Percentiles rank a stretch among this genome's conserved stretches.
Conservation (phyloP, 2,329 filamentous ascomycete species). For the Clarireedia hainanense region DNA sequence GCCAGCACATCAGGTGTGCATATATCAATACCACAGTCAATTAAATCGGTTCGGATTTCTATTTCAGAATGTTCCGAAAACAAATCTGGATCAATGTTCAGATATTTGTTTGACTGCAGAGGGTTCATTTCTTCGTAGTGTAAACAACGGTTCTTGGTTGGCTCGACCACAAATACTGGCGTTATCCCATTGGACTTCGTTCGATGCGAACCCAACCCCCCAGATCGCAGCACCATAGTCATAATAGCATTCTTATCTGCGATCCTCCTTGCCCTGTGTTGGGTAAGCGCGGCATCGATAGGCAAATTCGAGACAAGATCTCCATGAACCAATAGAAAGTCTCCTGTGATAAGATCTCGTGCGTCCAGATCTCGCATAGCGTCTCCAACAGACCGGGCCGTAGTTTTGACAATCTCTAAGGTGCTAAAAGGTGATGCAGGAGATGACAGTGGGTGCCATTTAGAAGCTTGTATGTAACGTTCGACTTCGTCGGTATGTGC, state of each 20-base stretch:
- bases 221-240: constrained; percentile 85
- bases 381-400: constrained; percentile 82
- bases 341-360: constrained; percentile 74
- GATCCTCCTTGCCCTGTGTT: constrained; percentile 71
- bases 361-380: constrained; percentile 90
- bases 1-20: constrained; percentile 93
- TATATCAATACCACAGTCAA: constrained; percentile 94
- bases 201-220: constrained; percentile 59
- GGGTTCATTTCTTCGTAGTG: constrained; percentile 90
- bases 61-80: constrained; percentile 65
- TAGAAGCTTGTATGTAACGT: constrained; percentile 73
- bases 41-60: constrained; percentile 77
- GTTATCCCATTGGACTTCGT: constrained; percentile 69
- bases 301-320: constrained; percentile 86
- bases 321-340: constrained; percentile 89
- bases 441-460: constrained; percentile 64
- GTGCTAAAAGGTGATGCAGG: constrained; percentile 63
- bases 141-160: constrained; percentile 69
- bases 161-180: constrained; percentile 81
- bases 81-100: constrained; percentile 73
- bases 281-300: constrained; percentile 69
- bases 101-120: constrained; percentile 53
- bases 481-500: constrained; percentile 83
- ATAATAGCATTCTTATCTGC: constrained; percentile 93
- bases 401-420: constrained; percentile 76